These are phyloP conservation scores for Leishmania martiniquensis DNA, from an alignment of 208 protist species.

Conservation along the genomic window DNA sequence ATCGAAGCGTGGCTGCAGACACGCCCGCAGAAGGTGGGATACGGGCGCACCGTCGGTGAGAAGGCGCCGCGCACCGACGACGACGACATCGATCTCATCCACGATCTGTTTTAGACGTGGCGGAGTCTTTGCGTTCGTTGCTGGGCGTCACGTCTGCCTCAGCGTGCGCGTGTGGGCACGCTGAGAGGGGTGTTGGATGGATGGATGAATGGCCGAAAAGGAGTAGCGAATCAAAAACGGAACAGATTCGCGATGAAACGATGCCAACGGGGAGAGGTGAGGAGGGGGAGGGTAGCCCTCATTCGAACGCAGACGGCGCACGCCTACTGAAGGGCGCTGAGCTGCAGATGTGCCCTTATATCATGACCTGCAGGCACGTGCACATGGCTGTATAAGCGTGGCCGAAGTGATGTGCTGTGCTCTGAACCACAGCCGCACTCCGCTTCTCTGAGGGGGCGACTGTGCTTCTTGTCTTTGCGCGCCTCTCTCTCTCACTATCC, in stretches of 20 bases:
- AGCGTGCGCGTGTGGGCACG: too few relatives aligned
- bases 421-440: neutral
- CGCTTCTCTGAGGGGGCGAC: neutral
- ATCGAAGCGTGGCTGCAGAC: constrained; percentile 46
- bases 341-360: neutral
- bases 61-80: constrained; percentile 43
- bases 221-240: too few relatives aligned
- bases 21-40: constrained; percentile 31
- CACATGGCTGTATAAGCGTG: neutral
- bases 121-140: neutral
- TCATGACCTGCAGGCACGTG: neutral
- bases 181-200: too few relatives aligned
- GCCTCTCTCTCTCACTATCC: neutral
- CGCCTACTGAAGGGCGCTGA: neutral
- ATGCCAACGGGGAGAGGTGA: too few relatives aligned
- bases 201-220: too few relatives aligned
- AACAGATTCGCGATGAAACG: neutral
- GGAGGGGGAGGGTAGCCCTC: neutral
- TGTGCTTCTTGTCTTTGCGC: neutral
- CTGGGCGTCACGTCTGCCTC: neutral
- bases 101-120: constrained; percentile 15
- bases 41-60: constrained; percentile 22
- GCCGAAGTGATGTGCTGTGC: neutral
- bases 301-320: neutral
- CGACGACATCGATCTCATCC: constrained; percentile 30